Base-by-base conservation (phyloP, 768 basidiomycete species). In the Daedalea quercina region DNA sequence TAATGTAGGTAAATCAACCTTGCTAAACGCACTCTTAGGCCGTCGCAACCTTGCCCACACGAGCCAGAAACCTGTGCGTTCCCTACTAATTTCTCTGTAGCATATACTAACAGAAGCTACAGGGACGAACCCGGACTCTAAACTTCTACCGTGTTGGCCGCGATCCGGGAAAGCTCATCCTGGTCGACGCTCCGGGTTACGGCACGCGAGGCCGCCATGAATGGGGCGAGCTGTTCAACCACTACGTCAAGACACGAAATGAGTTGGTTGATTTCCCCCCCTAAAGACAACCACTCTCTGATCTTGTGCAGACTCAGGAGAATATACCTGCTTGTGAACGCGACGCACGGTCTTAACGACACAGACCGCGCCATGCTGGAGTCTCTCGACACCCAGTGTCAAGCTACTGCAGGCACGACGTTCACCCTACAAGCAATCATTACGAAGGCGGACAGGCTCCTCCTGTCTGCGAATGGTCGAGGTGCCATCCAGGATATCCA, bases 121-220 rank as follows among this genome's bases (percentile, higher is more conserved):
- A 90, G 87, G 88, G 88, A 13, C 76, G 79, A n/a, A 90, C 88
- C 12, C 77, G 78, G 59, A 66, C 80, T 9, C 68, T 91, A 46
- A 86, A 89, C 57, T 90, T 89, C 60, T 89, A 78, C 63, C 73
- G 78, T 37, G 78, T 89, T n/a, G 84, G 85, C 3, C 57, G 77
- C 23, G 51, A 57, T 17, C 67, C 69, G 9, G 80, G 81, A 28
- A 74, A 79, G 35, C 70, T 87, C 31, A 63, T 89, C 20, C 68
- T 91, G 2, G 88, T 92, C 9, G 90, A 92, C 60, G 77, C 88
- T 12, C 90, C 90, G 2, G 89, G 90, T 15, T 92, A 91, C 63
- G 90, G 90, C 45, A 69, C 75, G 9, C 74, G 86, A 50, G 88
- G 90, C 12, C 76, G 85, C 41, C 74, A 76, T 31, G 85, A 88